Conservation (phyloP, 2,329 filamentous ascomycete genomes). For the Calonectria crousiana region DNA sequence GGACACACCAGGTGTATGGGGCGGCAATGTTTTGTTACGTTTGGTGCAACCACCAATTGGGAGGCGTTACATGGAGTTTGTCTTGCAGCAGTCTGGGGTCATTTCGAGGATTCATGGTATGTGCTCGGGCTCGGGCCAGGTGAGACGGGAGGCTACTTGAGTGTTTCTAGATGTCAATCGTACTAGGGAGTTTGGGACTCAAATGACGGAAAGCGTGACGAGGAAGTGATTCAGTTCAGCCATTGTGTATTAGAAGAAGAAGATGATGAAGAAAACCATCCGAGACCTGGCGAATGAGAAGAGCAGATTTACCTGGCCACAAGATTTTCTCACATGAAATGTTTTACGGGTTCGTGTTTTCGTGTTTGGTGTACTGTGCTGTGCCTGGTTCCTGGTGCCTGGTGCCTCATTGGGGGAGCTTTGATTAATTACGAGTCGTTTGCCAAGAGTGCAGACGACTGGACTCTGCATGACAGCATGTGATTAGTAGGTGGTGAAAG, state of each 20-base stretch:
- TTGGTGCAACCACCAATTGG: constrained; percentile 28
- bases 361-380: not conserved
- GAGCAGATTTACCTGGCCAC: not conserved
- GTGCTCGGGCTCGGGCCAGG: not conserved
- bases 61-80: constrained; percentile 40
- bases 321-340: not conserved
- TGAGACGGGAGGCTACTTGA: constrained; percentile 12
- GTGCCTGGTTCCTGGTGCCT: not conserved
- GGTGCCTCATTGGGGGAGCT: no score
- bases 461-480: not conserved
- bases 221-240: constrained; percentile 2
- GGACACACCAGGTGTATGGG: constrained; percentile 14
- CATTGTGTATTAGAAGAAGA: not conserved
- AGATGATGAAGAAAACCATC: not conserved
- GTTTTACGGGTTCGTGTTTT: not conserved
- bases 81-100: constrained; percentile 1
- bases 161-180: constrained; percentile 9
- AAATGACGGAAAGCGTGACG: not conserved
- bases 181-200: constrained; percentile 5
- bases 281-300: not conserved
- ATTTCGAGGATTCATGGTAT: constrained; percentile 1
- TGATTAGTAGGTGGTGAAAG: not conserved
- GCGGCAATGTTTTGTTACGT: constrained; percentile 24
- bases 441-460: not conserved
- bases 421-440: not conserved